Evolutionary conservation across 345 rosid genomes (phyloP).

Genomic region (Nephelium lappaceum): DNA sequence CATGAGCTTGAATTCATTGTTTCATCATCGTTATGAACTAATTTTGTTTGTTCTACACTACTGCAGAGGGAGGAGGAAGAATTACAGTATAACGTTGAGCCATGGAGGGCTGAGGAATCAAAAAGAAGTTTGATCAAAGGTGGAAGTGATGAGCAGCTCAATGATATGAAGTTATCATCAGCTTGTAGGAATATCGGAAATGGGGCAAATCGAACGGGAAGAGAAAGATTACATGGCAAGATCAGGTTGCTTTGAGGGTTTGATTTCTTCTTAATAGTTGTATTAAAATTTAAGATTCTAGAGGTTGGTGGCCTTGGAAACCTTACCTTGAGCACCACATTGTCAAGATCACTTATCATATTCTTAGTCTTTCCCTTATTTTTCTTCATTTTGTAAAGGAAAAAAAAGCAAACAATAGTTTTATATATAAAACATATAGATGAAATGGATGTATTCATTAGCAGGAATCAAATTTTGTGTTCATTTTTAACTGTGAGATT

Average conservation of each 20-base stretch:
- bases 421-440: constrained; percentile 21
- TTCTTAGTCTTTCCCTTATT: background rate
- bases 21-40: constrained; percentile 19
- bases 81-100: constrained; percentile 39
- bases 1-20: background rate
- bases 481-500: constrained; percentile 10
- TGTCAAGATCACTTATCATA: background rate
- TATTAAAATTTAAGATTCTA: constrained; percentile 23
- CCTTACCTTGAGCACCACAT: constrained; percentile 10
- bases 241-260: constrained; percentile 84
- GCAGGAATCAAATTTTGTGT: background rate
- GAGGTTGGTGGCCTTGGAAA: constrained; percentile 24
- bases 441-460: constrained; percentile 26
- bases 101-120: constrained; percentile 42
- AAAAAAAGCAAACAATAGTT: constrained; percentile 21
- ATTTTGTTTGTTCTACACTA: background rate
- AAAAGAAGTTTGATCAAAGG: constrained; percentile 37
- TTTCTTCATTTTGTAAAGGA: constrained; percentile 29
- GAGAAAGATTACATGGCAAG: constrained; percentile 97
- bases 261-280: constrained; percentile 28
- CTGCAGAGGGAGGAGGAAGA: constrained; percentile 86
- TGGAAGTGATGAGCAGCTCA: constrained; percentile 50
- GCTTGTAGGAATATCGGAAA: constrained; percentile 61
- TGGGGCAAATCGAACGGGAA: constrained; percentile 60
- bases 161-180: constrained; percentile 48